Percentiles rank a stretch among this genome's conserved stretches.
Conservation (phyloP, 2,329 filamentous ascomycete genomes). For the Trichoderma asperellum region DNA sequence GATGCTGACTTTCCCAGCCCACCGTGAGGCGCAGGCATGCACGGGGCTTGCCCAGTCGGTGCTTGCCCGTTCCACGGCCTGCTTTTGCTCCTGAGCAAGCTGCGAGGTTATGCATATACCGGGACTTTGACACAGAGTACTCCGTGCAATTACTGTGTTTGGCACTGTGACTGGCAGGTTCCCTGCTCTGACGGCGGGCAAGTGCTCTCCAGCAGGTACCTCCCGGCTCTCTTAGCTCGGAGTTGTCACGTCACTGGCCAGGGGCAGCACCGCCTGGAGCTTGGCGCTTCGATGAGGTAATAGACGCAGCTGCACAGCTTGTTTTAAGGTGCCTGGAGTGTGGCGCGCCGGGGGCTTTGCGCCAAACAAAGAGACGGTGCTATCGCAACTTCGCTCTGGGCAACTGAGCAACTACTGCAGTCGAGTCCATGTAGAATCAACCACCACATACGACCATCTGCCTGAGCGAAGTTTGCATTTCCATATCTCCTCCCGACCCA, state of each 20-base stretch:
- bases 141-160: not conserved
- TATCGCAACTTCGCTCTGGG: not conserved
- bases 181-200: not conserved
- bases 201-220: not conserved
- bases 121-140: not conserved
- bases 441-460: not conserved
- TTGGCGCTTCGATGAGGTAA: slow-evolving; percentile 25
- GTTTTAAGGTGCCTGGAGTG: slow-evolving; percentile 17
- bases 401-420: not conserved
- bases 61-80: not conserved
- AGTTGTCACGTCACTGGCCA: slow-evolving; percentile 22
- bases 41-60: not conserved
- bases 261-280: slow-evolving; percentile 11
- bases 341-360: slow-evolving; percentile 14
- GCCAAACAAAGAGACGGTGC: not conserved
- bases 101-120: not conserved
- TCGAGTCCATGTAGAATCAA: not conserved
- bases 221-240: not conserved
- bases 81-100: not conserved
- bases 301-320: not conserved
- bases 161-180: not conserved
- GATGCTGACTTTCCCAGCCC: not conserved
- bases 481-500: not conserved
- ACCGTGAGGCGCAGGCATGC: not conserved
- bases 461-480: not conserved